Evolutionary conservation across 805 yeast genomes (phyloP).

Genomic region (Metschnikowia reukaufii): DNA sequence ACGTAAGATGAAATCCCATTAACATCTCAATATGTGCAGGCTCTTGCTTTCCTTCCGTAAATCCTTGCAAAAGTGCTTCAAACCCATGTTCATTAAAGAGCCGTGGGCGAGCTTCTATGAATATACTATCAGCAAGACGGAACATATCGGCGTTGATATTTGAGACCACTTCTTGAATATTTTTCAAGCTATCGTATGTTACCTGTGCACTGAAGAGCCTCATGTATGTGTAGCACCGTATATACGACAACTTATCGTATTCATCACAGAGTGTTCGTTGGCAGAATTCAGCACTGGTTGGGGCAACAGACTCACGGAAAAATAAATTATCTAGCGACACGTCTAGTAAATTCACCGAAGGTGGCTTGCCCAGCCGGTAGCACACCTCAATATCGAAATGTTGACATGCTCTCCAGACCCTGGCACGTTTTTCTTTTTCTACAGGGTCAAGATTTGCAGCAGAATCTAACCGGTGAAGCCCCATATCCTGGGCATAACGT

Average conservation of each 20-base stretch:
- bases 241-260: slow-evolving; percentile 22
- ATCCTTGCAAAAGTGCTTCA: slow-evolving; percentile 2
- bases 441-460: slow-evolving; percentile 32
- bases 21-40: slow-evolving; percentile 8
- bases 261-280: slow-evolving; percentile 3
- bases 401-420: slow-evolving; percentile 52
- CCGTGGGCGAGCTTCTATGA: slow-evolving; percentile 26
- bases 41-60: neutral
- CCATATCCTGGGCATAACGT: slow-evolving; percentile 56
- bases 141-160: slow-evolving; percentile 31
- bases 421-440: slow-evolving; percentile 39
- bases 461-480: slow-evolving; percentile 52
- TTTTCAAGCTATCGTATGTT: slow-evolving; percentile 19
- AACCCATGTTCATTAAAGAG: slow-evolving; percentile 37
- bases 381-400: slow-evolving; percentile 46
- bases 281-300: neutral
- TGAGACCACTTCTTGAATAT: slow-evolving; percentile 24
- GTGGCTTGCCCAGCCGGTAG: slow-evolving; percentile 49
- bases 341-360: slow-evolving; percentile 44
- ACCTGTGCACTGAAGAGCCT: slow-evolving; percentile 34
- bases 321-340: slow-evolving; percentile 12
- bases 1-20: slow-evolving; percentile 30
- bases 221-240: slow-evolving; percentile 32
- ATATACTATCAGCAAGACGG: slow-evolving; percentile 22
- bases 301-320: slow-evolving; percentile 2